Evolutionary conservation across 768 basidiomycete species (phyloP), one percentile per base, ranked within the genome.

Genomic region (Dictyophora rubrovolvata): DNA sequence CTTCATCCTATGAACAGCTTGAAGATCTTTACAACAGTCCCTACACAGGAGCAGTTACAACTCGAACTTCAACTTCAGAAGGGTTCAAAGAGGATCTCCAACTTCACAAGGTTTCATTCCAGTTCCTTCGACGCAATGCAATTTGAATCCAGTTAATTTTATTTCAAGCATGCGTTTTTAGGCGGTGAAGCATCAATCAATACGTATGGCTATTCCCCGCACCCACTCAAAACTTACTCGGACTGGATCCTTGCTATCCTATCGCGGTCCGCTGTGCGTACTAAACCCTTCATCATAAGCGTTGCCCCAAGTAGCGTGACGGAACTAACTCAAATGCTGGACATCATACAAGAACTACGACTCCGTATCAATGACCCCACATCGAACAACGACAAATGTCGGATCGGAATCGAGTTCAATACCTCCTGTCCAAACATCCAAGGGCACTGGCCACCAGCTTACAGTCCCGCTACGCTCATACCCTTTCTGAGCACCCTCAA

Each of bases 171-270:
- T 63, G 67, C 68, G 53, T 67, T 61, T 58, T 54, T 51, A 20
- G 53, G 16, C 35, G 50, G 36, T 21, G 48, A 46, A 14, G 77
- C 87, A n/a, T 83, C 90, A 16, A 66, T 90, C 61, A 93, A 93
- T 68, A 87, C 86, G 0, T 93, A 89, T 69, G 91, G 91, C 21
- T 94, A 93, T 71, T 92, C 89, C 8, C 91, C 89, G 0, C 77
- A 85, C 65, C 81, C 86, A 5, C 77, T 93, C 48, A 65, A 73
- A n/a, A 63, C 67, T 21, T 93, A 92, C 71, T 68, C 90, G 48
- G 69, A 67, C 53, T 89, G 86, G 85, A 73, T 89, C 50, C 68
- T 70, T 17, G 68, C 75, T 37, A 65, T 82, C 48, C 77, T 87
- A 60, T 69, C 80, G 61, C 65, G 62, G 14, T 71, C 68, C 42